Conservation (phyloP, 352 stramenopile species). For the Globisporangium nodosum region DNA sequence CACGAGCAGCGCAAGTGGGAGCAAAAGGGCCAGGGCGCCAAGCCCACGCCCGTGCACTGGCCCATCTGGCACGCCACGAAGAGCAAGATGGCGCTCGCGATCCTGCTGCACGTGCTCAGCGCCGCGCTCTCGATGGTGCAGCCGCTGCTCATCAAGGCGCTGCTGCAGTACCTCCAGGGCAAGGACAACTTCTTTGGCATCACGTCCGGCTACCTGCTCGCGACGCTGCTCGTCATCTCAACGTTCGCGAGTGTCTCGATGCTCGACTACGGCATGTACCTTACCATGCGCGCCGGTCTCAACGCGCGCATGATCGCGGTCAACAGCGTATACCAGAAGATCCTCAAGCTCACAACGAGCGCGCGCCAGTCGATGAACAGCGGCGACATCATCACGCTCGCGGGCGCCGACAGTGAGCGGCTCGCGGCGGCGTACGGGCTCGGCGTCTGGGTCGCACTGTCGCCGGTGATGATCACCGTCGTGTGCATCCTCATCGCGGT, state of each 20-base stretch:
- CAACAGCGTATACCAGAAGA: constrained; percentile 44
- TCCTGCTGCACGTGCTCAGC: constrained; percentile 21
- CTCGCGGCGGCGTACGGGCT: constrained; percentile 45
- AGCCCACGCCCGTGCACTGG: constrained; percentile 1
- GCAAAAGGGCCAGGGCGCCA: not conserved
- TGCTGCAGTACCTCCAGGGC: constrained; percentile 20
- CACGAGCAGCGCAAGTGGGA: constrained; percentile 1
- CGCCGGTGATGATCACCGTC: constrained; percentile 15
- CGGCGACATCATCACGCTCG: constrained; percentile 59
- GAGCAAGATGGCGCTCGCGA: constrained; percentile 21
- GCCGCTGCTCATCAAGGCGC: constrained; percentile 27
- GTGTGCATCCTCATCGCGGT: constrained; percentile 22
- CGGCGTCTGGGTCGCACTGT: constrained; percentile 29
- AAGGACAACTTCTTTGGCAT: constrained; percentile 19
- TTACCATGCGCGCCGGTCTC: constrained; percentile 33
- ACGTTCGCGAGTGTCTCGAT: constrained; percentile 18
- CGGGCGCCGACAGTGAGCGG: constrained; percentile 45
- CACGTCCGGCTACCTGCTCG: constrained; percentile 16
- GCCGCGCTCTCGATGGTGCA: constrained; percentile 20
- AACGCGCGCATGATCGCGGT: constrained; percentile 23
- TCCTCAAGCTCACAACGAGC: constrained; percentile 33
- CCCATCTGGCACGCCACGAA: constrained; percentile 26
- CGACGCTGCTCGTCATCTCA: constrained; percentile 5
- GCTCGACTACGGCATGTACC: constrained; percentile 46
- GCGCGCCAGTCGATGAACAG: constrained; percentile 35